A percentile compares a stretch with the other conserved stretches of the same genome.
These are phyloP conservation scores for Alternaria gansuensis DNA, from an alignment of 2,329 filamentous ascomycete species.

Conservation along the genomic window DNA sequence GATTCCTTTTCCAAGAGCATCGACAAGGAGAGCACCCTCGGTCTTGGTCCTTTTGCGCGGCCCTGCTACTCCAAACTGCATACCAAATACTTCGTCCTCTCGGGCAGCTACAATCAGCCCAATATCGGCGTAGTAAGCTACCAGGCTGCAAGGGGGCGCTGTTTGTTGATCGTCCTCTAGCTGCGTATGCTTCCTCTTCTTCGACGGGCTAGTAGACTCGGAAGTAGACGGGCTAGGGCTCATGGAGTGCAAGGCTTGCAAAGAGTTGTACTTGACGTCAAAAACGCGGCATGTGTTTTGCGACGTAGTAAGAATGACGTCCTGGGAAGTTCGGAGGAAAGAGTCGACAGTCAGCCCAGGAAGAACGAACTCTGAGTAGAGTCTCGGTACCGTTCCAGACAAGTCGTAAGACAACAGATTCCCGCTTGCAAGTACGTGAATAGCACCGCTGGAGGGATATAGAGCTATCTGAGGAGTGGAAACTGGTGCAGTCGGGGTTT, in stretches of 20 bases:
- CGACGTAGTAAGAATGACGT: conserved; percentile 71
- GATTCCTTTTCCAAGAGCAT: conserved; percentile 75
- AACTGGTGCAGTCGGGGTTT: conserved; percentile 13
- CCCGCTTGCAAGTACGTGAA: conserved; percentile 67
- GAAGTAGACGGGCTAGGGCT: conserved; percentile 22
- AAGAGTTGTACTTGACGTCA: conserved; percentile 71
- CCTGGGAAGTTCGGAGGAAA: conserved; percentile 72
- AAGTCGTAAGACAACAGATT: conserved; percentile 70
- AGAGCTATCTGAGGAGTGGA: conserved; percentile 59
- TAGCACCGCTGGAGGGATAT: conserved; percentile 69
- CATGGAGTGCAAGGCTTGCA: conserved; percentile 56
- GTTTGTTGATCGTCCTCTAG: conserved; percentile 58
- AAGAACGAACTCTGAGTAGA: conserved; percentile 62
- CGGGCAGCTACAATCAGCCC: conserved; percentile 72
- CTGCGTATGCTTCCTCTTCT: conserved; percentile 48
- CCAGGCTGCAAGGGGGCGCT: conserved; percentile 34
- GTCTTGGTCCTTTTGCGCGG: conserved; percentile 51
- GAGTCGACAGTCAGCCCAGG: conserved; percentile 64
- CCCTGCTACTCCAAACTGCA: conserved; percentile 61
- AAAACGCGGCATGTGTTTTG: conserved; percentile 63
- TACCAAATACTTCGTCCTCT: conserved; percentile 70
- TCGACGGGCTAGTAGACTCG: conserved; percentile 45
- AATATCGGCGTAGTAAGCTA: conserved; percentile 69
- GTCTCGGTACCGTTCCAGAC: conserved; percentile 67
- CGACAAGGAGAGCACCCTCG: conserved; percentile 69